These are phyloP conservation scores for Hymenoscyphus occultus DNA, from an alignment of 2,329 filamentous ascomycete genomes.

Conservation along the genomic window DNA sequence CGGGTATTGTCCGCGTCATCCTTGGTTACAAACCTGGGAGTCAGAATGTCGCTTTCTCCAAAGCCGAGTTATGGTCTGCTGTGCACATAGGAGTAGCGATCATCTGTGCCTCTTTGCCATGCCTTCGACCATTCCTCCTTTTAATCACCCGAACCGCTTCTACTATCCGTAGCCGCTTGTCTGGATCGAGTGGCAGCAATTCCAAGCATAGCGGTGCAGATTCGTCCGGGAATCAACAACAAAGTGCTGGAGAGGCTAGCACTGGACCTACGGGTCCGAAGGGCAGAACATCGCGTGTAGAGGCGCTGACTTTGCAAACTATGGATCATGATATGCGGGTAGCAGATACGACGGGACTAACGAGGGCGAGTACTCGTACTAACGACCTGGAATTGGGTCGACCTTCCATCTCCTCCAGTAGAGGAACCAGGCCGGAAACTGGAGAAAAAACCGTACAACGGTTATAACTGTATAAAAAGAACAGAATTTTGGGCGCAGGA, in stretches of 20 bases:
- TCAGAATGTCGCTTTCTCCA: slow-evolving; percentile 16
- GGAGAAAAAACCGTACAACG: neutral
- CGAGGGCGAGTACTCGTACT: neutral
- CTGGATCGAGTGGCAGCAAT: neutral
- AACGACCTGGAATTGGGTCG: neutral
- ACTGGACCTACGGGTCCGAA: neutral
- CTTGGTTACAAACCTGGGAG: slow-evolving; percentile 17
- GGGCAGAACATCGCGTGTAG: neutral
- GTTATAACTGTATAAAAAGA: neutral
- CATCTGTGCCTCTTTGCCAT: slow-evolving; percentile 19
- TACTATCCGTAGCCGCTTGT: neutral
- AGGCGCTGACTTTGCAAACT: neutral
- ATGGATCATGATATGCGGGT: neutral
- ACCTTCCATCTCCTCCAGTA: neutral
- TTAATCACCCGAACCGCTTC: neutral
- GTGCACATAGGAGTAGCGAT: slow-evolving; percentile 20
- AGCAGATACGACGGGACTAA: slow-evolving; percentile 6
- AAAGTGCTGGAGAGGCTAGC: neutral
- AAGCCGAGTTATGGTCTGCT: slow-evolving; percentile 19
- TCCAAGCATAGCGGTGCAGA: neutral
- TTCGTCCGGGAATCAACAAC: neutral
- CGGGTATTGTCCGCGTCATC: slow-evolving; percentile 15
- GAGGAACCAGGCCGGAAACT: neutral
- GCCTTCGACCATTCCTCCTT: slow-evolving; percentile 13
- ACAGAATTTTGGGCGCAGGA: neutral